Base-by-base conservation (phyloP, 345 rosid species). In the Acer campestre region DNA sequence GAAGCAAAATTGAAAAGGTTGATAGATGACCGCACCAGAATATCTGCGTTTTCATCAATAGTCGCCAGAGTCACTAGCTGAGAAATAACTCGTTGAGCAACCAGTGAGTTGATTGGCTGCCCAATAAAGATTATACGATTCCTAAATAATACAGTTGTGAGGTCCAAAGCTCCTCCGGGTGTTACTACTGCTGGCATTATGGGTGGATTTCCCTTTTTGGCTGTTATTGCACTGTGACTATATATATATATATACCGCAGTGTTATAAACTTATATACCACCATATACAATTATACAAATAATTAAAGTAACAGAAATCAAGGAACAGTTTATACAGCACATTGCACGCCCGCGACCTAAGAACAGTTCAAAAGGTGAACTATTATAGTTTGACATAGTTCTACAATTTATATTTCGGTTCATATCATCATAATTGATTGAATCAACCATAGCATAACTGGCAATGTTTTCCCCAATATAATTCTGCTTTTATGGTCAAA, bases 21-120 rank as follows among this genome's bases (percentile, higher is more conserved):
- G 20, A 61, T 61, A 58, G 61, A 78, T 29, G 18, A 46, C 22
- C 84, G 75, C 73, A 92, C 97, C 98, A 93, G 82, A 82, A 95
- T 93, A 87, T 95, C 97, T 25, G 97, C 87, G 59, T 91, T 75
- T 75, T 96, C 98, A 78, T 96, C 97, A 51, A 93, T 76, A n/a
- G 98, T 73, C 58, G 99, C 94, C 0, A 94, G 90, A 70, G 98
- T 92, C 59, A 93, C 94, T 70, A 94, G 97, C 89, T 96, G 99
- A 44, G 98, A 88, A 85, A 96, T 91, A 79, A 90, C 95, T 69
- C 89, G 85, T 85, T 93, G 97, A 80, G 99, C 97, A 84, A 94
- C 99, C 82, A 82, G 89, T 35, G 97, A 84, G 80, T 88, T 91
- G 66, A 96, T 58, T 70, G 97, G 92, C 80, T 93, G 90, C 75